Base-by-base conservation (phyloP, 1,284 basidiomycete species). In the Athelia sp. region DNA sequence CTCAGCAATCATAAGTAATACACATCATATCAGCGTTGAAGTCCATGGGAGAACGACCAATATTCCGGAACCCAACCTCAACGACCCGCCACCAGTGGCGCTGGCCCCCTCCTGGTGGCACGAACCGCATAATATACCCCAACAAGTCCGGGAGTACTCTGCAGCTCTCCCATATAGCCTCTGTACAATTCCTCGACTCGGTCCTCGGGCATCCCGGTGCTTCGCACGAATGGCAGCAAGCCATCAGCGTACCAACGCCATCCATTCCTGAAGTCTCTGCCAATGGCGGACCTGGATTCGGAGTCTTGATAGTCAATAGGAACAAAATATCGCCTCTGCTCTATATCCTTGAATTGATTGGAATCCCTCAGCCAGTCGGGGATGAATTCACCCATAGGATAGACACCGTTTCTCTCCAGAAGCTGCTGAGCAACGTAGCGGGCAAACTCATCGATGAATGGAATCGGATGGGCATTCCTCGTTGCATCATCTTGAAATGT, bases 281-380 rank as follows among this genome's bases (percentile, higher is more conserved):
- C 80, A 1, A 78, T 52, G 3, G 52, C 46, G 54, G 65, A 54
- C 42, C 54, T 60, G 17, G 62, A 49, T 43, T 70, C 63, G 1
- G 36, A 38, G 49, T 63, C 68, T 78, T 78, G 81, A 10, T 66
- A 62, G 1, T 79, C 79, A 31, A 82, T 64, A 14, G 80, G 80
- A 50, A 81, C 66, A 52, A 60, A 56, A 53, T 66, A 59, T 10
- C 57, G 55, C 42, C 56, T 55, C 2, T 64, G 44, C 6, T 63
- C 56, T 44, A 77, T 66, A 18, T 70, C 62, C 1, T 53, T 56
- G 59, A 82, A 84, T 13, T 52, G 50, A 2, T 64, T 65, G 1
- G 65, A 66, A 2, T 57, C 54, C 0, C 51, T 42, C 10, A 84
- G 58, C 50, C 67, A 65, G 6, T 46, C 50, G 0, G 70, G 65